Base-by-base conservation (phyloP, 345 rosid species). In the Jatropha curcas region DNA sequence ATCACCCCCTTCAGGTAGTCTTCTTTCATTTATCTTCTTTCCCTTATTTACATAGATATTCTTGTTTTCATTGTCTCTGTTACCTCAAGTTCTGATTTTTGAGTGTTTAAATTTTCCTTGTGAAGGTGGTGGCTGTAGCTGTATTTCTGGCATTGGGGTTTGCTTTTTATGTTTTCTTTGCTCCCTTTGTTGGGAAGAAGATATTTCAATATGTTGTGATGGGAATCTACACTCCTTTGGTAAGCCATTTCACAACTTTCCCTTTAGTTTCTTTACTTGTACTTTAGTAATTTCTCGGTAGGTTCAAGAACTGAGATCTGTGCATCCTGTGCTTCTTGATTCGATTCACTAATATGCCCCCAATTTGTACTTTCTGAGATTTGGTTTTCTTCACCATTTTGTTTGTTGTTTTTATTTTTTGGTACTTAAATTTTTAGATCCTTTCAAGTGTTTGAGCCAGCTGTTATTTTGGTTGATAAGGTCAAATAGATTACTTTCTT, bases 151-250 rank as follows among this genome's bases (percentile, higher is more conserved):
- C 99, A 34, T 72, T 95, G 84, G 99, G 96, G 76, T 92, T 92
- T 81, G 99, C 98, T 67, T 92, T 88, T 87, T 95, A 92, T 79
- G 99, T 95, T 77, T 92, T 95, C 91, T 95, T 95, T 81, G 98
- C 99, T 70, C 99, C 99, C 8, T 95, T 95, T 79, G 94, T 91
- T 67, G 99, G 99, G 81, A 92, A 74, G 85, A 87, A 84, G 88
- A 80, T 82, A 24, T 82, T 87, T 75, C 99, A 88, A 82, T 86
- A 88, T 72, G 76, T 92, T 80, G 88, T 80, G 28, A 91, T 88
- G 84, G 97, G 97, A 76, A 88, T 95, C 84, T 95, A 95, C 84
- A 91, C 97, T 83, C 98, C 99, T 31, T 88, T 95, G 71, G 99
- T 95, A 86, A 88, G 87, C 59, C 35, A 74, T 55, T 65, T 67